Percentiles rank a stretch among this genome's conserved stretches.
Evolutionary conservation across 345 rosid species (phyloP).

Genomic region (Eucalyptus erythrocorys): DNA sequence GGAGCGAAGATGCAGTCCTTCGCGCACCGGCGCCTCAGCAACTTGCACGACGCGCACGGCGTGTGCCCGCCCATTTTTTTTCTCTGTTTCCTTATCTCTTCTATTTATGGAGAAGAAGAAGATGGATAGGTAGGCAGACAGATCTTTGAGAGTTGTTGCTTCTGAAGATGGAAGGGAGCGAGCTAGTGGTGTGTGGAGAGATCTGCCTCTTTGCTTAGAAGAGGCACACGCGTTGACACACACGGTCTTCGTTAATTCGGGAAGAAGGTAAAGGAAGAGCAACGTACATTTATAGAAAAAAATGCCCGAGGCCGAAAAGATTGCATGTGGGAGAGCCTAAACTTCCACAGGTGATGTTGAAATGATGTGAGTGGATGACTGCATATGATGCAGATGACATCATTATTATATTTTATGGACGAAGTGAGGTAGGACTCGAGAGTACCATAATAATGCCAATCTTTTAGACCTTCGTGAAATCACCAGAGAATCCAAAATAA

Average conservation of each 20-base stretch:
- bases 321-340: not conserved
- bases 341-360: not conserved
- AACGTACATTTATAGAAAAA: not conserved
- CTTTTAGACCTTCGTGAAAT: not conserved
- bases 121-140: not conserved
- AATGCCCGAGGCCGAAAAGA: not conserved
- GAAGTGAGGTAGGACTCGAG: not conserved
- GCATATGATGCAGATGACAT: not conserved
- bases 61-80: conserved; percentile 25
- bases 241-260: not conserved
- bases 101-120: not conserved
- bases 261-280: not conserved
- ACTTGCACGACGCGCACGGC: conserved; percentile 65
- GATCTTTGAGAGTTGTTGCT: not conserved
- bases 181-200: not conserved
- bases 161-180: not conserved
- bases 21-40: conserved; percentile 54
- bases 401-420: not conserved
- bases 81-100: not conserved
- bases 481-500: not conserved
- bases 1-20: conserved; percentile 62
- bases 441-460: not conserved
- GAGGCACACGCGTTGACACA: not conserved
- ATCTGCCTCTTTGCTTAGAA: not conserved
- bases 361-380: not conserved